Evolutionary conservation across 345 rosid genomes (phyloP), one percentile per base, ranked within the genome.

Genomic region (Adansonia digitata): DNA sequence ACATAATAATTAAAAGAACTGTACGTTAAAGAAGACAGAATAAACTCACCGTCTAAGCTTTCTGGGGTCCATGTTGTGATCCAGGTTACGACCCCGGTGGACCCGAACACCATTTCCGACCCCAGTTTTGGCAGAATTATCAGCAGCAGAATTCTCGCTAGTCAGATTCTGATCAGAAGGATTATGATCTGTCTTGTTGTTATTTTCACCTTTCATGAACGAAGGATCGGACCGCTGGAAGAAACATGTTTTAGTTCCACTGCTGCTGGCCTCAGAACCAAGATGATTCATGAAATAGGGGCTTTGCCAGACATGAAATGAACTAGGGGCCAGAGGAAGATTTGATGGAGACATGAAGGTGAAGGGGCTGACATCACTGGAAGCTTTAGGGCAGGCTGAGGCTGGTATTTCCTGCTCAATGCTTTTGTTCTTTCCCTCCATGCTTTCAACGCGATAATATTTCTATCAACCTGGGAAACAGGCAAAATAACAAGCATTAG

Each of bases 1-100:
- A 2, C 49, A 10, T 9, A 63, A 37, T 3, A n/a, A n/a, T n/a
- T n/a, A 35, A 17, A 34, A 18, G 15, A 5, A n/a, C n/a, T n/a
- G 45, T 42, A 52, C 1, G 17, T 66, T 22, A 61, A 63, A 34
- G 45, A 15, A 18, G 9, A 46, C 0, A 13, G 17, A 63, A 46
- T 14, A 5, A 11, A 35, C 7, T 62, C 48, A 75, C 86, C 86
- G 69, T 78, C 37, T 77, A 46, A 81, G 80, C 81, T 22, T 85
- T 71, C 18, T 75, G 14, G 74, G 79, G 40, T 83, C 86, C 83
- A 76, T 45, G 37, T 24, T 53, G 48, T 51, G 53, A 35, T 77
- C 77, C 8, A 39, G 31, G 26, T 51, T 24, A 57, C 69, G 53
- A 45, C 27, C 34, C 12, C 9, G 5, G n/a, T 55, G 71, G 31